Evolutionary conservation across 1,284 basidiomycete genomes (phyloP), one percentile per base, ranked within the genome.

Genomic region (Pterulicium gracile): DNA sequence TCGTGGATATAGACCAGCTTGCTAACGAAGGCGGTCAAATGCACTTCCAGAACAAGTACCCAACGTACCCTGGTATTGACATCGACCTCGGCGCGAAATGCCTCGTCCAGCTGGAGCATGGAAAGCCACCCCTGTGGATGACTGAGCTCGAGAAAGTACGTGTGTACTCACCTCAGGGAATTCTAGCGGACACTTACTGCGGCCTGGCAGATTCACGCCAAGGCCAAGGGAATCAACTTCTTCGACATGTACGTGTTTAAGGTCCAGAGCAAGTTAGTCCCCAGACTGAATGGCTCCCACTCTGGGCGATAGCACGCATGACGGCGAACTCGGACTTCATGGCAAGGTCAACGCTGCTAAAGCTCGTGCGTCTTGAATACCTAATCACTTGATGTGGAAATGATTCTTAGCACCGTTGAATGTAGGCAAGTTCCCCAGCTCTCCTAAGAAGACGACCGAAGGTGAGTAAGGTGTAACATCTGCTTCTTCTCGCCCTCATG

Each of bases 161-260:
- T 40, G 22, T n/a, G n/a, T n/a, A n/a, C n/a, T 3, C 12, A n/a
- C 24, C 23, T 10, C 24, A 24, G 17, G 41, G 22, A 39, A 32
- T 12, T n/a, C n/a, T n/a, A n/a, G n/a, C n/a, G n/a, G n/a, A n/a
- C n/a, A n/a, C n/a, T n/a, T n/a, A n/a, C n/a, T n/a, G n/a, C n/a
- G n/a, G n/a, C n/a, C n/a, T n/a, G n/a, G n/a, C 39, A 91, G 88
- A 86, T 93, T 51, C 67, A 79, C 56, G 75, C 80, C 49, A 92
- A 87, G 64, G 80, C 80, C 36, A 71, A 73, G 54, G 83, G 84
- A 51, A 54, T 79, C 65, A 81, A 75, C 47, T 93, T 92, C 72
- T 87, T 93, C 66, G 91, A 94, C 62, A 76, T 94, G 89, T 93
- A 62, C 63, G 69, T 55, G 48, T 46, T 50, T 52, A 46, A 52